Evolutionary conservation across 2,329 filamentous ascomycete species (phyloP).

Genomic region (Cryphonectria nitschkei): DNA sequence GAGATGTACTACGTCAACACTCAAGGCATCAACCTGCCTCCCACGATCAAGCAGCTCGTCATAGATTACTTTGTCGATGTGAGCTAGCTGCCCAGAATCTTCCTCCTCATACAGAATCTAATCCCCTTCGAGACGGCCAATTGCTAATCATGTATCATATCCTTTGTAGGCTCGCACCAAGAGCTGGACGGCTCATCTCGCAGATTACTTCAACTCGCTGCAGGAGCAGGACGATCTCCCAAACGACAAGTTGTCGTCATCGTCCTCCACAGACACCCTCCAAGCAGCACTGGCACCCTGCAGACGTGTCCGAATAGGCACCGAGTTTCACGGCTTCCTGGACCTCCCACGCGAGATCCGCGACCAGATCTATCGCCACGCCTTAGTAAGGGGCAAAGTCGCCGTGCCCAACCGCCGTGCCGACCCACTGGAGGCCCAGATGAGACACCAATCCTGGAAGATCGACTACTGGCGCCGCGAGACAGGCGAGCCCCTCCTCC

Average conservation of each 20-base stretch:
- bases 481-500: background rate
- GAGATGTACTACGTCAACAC: background rate
- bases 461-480: background rate
- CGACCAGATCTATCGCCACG: constrained; percentile 11
- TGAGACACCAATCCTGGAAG: background rate
- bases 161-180: background rate
- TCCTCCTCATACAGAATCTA: background rate
- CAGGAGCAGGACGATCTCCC: background rate
- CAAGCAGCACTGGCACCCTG: background rate
- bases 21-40: background rate
- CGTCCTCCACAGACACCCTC: background rate
- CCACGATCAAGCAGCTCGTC: background rate
- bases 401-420: constrained; percentile 8
- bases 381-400: constrained; percentile 10
- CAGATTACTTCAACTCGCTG: background rate
- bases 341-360: constrained; percentile 22
- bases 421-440: no score
- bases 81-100: background rate
- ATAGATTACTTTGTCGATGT: background rate
- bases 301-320: background rate
- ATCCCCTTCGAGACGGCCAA: background rate
- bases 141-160: background rate
- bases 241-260: background rate
- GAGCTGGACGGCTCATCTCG: background rate
- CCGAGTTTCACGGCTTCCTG: constrained; percentile 21